These are phyloP conservation scores for Sphagnum magellanicum DNA, from an alignment of 228 moss, liverwort and hornwort species.

Conservation along the genomic window DNA sequence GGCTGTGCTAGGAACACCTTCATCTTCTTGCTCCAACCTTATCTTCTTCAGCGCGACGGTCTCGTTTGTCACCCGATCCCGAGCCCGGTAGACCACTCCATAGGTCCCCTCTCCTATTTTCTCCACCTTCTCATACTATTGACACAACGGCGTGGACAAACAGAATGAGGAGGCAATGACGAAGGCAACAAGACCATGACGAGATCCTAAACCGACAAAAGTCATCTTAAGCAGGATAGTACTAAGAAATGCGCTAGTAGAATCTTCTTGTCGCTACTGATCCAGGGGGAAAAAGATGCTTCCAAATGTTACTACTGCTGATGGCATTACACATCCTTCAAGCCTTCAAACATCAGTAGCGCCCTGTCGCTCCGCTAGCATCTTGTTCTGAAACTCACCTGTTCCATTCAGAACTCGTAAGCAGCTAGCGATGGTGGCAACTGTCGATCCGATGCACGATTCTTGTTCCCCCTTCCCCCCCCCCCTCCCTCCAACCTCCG, in stretches of 20 bases:
- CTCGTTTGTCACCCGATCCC: conserved; percentile 95
- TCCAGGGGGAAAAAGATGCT: not conserved
- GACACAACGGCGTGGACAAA: not conserved
- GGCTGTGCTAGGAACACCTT: conserved; percentile 96
- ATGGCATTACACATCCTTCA: not conserved
- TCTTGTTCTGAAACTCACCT: conserved; percentile 28
- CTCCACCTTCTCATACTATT: conserved; percentile 99
- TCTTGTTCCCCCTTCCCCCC: too few relatives aligned
- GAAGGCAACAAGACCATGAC: too few relatives aligned
- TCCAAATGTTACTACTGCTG: not conserved
- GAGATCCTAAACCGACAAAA: not conserved
- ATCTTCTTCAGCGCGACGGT: conserved; percentile 98
- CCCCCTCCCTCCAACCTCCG: too few relatives aligned
- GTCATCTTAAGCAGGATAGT: not conserved
- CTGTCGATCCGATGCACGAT: too few relatives aligned
- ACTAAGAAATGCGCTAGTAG: not conserved
- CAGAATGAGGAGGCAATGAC: too few relatives aligned
- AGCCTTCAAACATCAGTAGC: too few relatives aligned
- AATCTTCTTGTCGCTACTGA: not conserved
- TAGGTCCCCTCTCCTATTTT: conserved; percentile 99
- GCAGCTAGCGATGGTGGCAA: too few relatives aligned
- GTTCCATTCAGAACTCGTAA: conserved; percentile 57
- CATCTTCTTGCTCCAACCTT: conserved; percentile 97
- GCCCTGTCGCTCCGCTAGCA: too few relatives aligned
- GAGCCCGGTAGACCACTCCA: conserved; percentile 96